phyloP scores from a whole-genome alignment of 2,329 filamentous ascomycete genomes.

The Cryphonectria naterciae region DNA sequence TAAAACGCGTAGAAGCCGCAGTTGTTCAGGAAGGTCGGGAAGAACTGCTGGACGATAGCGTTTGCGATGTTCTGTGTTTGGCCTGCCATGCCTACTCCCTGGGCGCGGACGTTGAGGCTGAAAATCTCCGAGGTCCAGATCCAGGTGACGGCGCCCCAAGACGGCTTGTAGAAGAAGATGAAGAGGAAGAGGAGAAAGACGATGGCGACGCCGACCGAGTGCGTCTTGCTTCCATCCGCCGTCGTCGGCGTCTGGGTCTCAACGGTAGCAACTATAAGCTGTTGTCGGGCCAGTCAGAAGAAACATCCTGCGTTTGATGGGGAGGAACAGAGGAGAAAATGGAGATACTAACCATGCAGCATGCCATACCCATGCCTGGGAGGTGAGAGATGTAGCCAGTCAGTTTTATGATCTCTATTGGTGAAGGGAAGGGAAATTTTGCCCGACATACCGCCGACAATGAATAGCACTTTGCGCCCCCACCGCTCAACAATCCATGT shows the following conservation, averaged over 20 bases:
- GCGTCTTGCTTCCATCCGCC: conserved; percentile 54
- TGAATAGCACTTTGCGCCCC: conserved; percentile 70
- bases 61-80: conserved; percentile 66
- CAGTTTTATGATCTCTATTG: neutral
- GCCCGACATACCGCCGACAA: conserved; percentile 56
- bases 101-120: conserved; percentile 69
- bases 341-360: conserved; percentile 65
- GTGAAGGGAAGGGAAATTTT: neutral
- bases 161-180: conserved; percentile 67
- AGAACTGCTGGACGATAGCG: conserved; percentile 65
- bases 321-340: neutral
- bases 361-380: conserved; percentile 60
- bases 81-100: conserved; percentile 67
- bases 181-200: conserved; percentile 68
- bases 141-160: conserved; percentile 69
- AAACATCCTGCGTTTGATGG: neutral
- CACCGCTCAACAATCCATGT: conserved; percentile 75
- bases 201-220: conserved; percentile 65
- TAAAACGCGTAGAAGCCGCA: conserved; percentile 46
- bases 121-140: conserved; percentile 71
- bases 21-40: conserved; percentile 65
- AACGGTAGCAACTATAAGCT: conserved; percentile 57
- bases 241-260: conserved; percentile 50
- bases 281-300: neutral
- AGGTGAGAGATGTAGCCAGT: neutral